Base-by-base conservation (phyloP, 805 yeast genomes). In the Hagleromyces aurorensis region DNA sequence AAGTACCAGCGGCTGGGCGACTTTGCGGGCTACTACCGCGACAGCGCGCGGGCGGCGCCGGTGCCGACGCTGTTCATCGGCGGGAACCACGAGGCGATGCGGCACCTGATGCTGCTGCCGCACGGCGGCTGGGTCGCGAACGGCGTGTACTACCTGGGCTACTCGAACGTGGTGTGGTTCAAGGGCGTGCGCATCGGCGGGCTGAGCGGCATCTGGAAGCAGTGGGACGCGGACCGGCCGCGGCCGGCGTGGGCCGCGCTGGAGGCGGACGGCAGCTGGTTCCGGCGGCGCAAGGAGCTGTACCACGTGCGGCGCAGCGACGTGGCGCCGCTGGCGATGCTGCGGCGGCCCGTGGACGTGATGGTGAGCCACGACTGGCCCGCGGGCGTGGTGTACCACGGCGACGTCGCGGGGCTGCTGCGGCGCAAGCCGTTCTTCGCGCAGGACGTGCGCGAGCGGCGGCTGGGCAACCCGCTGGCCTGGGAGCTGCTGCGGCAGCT, bases 281-380 rank as follows among this genome's bases (percentile, higher is more conserved):
- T 22, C 9, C 20, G 19, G 10, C 38, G 45, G 27, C 47, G 40
- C 6, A 40, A 43, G 13, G 43, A 40, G 13, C 30, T 52, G 23
- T 96, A 91, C 55, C 74, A 78, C 29, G 70, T 87, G 20, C 70
- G 80, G 26, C 65, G 65, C 16, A 64, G 44, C 31, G 80, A 79
- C 33, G 71, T 70, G 32, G 39, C 74, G 20, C 80, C 79, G 38
- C 57, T 84, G 42, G 56, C 62, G 41, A 41, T 69, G 44, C 43
- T 69, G 35, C 27, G 46, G 4, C 36, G 43, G 8, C 23, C 36
- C 2, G 19, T 73, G 5, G 81, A 83, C 42, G 50, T 86, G 1
- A 64, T 79, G 50, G 37, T 89, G 30, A 71, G 83, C 18, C 98
- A 91, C 55, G 98, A 91, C 60, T 91, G 98, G 98, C 98, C 98